A percentile compares a stretch with the other conserved stretches of the same genome.
Conservation (phyloP, 1,139 yeast genomes). For the Lodderomyces theae region DNA sequence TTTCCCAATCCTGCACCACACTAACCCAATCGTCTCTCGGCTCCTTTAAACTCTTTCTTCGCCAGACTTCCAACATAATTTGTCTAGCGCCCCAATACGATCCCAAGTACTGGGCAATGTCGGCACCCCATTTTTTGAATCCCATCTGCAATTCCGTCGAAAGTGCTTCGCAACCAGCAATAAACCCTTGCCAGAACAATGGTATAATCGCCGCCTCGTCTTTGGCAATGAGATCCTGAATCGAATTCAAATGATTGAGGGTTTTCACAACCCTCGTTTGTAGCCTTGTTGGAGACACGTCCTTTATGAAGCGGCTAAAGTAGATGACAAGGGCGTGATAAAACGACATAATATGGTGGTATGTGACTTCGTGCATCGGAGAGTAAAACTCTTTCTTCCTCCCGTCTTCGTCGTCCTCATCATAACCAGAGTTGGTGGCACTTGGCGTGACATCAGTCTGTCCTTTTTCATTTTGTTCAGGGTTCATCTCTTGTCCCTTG, state of each 20-base stretch:
- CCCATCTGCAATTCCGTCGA: constrained; percentile 58
- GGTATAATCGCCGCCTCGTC: constrained; percentile 66
- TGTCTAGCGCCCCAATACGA: constrained; percentile 85
- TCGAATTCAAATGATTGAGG: constrained; percentile 60
- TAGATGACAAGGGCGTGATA: constrained; percentile 75
- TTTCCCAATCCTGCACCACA: constrained; percentile 79
- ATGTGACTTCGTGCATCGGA: constrained; percentile 69
- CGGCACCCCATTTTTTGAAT: constrained; percentile 79
- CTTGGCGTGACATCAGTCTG: background rate
- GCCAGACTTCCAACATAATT: constrained; percentile 85
- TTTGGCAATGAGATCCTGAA: constrained; percentile 56
- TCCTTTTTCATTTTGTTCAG: constrained; percentile 4
- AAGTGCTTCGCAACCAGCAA: constrained; percentile 82
- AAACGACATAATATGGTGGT: constrained; percentile 79
- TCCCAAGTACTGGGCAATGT: constrained; percentile 70
- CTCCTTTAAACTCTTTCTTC: constrained; percentile 60
- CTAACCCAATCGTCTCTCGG: constrained; percentile 72
- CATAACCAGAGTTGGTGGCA: background rate
- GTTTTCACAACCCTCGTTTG: constrained; percentile 63
- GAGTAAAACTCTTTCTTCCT: constrained; percentile 36
- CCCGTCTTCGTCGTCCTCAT: constrained; percentile 10
- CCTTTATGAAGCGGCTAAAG: constrained; percentile 64
- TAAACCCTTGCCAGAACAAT: constrained; percentile 84
- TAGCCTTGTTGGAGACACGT: constrained; percentile 47
- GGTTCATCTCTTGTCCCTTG: constrained; percentile 12